These are phyloP conservation scores for Botrytis sinoallii DNA, from an alignment of 2,329 filamentous ascomycete species.

Conservation along the genomic window DNA sequence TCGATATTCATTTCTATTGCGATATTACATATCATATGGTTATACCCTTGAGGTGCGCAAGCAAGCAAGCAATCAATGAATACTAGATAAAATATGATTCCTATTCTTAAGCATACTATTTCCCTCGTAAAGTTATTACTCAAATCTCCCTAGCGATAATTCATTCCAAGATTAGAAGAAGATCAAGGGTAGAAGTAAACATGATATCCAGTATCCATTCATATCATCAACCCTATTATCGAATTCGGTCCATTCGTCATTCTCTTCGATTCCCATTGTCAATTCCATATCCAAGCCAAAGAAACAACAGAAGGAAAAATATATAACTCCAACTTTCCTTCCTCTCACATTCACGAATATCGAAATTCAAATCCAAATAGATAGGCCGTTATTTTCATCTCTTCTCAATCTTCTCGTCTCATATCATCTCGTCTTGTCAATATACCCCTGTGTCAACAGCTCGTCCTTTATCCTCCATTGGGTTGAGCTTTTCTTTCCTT, in stretches of 20 bases:
- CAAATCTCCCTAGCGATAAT: background rate
- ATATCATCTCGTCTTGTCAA: background rate
- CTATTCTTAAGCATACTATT: background rate
- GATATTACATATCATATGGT: background rate
- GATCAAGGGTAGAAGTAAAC: background rate
- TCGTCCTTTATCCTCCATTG: background rate
- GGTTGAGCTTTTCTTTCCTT: background rate
- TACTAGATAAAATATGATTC: background rate
- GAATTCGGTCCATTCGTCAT: background rate
- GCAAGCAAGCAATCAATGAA: background rate
- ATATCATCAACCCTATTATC: background rate
- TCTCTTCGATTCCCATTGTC: background rate
- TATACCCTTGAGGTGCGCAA: background rate
- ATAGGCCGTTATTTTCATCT: background rate
- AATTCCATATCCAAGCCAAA: background rate
- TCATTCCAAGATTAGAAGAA: background rate
- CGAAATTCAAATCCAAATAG: background rate
- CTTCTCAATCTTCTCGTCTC: background rate
- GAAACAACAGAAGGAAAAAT: background rate
- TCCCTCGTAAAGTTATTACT: background rate
- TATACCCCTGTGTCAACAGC: background rate
- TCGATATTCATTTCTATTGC: background rate
- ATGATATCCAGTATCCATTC: background rate
- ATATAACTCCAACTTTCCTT: background rate
- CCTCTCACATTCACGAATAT: background rate